Evolutionary conservation across 2,329 filamentous ascomycete genomes (phyloP).

Genomic region (Eurotiales sp.): DNA sequence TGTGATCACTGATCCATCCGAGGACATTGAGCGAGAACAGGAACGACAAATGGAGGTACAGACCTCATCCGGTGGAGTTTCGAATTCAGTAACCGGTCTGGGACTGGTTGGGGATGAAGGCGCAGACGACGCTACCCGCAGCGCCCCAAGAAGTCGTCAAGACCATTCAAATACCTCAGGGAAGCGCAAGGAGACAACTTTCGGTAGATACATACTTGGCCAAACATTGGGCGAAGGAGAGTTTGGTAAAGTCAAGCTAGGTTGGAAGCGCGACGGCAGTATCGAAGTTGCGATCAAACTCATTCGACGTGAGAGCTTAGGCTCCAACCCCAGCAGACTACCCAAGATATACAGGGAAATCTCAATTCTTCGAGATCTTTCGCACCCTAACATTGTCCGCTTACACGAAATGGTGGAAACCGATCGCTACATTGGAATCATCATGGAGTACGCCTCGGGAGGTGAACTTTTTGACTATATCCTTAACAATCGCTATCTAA

Average conservation of each 20-base stretch:
- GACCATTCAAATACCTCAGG: constrained; percentile 52
- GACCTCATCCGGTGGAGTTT: constrained; percentile 40
- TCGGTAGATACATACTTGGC: constrained; percentile 92
- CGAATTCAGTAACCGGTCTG: constrained; percentile 46
- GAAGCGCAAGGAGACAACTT: constrained; percentile 72
- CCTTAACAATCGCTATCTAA: constrained; percentile 91
- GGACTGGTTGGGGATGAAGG: constrained; percentile 49
- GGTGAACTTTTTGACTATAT: constrained; percentile 99
- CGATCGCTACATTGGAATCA: constrained; percentile 94
- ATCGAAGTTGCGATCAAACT: constrained; percentile 97
- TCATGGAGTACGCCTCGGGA: constrained; percentile 95
- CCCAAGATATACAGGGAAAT: constrained; percentile 98
- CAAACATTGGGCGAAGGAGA: constrained; percentile 97
- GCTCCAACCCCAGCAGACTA: constrained; percentile 80
- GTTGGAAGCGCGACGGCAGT: constrained; percentile 93
- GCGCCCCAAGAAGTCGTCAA: constrained; percentile 46
- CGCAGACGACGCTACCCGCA: constrained; percentile 41
- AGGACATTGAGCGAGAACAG: constrained; percentile 67
- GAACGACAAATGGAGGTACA: constrained; percentile 63
- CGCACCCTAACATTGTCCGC: constrained; percentile 94
- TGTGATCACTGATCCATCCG: constrained; percentile 69
- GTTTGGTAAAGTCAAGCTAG: constrained; percentile 97
- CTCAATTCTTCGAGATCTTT: constrained; percentile 77
- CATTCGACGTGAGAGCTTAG: constrained; percentile 86
- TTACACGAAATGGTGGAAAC: constrained; percentile 99